phyloP scores from a whole-genome alignment of 163 green algal species.

The Botryococcus braunii region DNA sequence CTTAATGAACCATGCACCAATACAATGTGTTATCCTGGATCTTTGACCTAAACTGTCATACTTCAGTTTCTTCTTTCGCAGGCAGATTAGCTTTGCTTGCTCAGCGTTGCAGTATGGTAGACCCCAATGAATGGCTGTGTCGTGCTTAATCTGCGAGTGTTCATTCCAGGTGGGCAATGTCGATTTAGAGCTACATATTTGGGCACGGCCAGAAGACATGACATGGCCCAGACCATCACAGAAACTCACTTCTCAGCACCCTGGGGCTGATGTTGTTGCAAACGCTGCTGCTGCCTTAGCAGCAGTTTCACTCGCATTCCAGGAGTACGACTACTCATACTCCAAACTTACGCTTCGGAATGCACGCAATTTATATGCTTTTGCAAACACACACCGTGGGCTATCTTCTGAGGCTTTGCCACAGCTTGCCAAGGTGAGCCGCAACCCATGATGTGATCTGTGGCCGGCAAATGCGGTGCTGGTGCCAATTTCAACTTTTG shows the following conservation, averaged over 20 bases:
- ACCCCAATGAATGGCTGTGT: neutral
- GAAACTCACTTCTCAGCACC: neutral
- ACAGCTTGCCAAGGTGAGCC: slow-evolving; percentile 13
- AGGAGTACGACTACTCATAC: slow-evolving; percentile 13
- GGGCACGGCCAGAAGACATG: slow-evolving; percentile 37
- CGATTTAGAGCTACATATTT: slow-evolving; percentile 13
- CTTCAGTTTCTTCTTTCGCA: too few species aligned
- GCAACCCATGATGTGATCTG: neutral
- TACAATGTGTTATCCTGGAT: too few species aligned
- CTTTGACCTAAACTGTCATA: too few species aligned
- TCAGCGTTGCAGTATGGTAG: neutral
- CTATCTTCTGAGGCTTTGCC: slow-evolving; percentile 27
- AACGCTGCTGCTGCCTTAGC: slow-evolving; percentile 23
- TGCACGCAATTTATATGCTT: slow-evolving; percentile 24
- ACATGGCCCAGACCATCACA: neutral
- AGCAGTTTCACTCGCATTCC: slow-evolving; percentile 18
- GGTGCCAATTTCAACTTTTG: neutral
- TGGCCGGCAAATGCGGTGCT: neutral
- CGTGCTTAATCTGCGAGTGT: neutral
- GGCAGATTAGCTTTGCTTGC: too few species aligned
- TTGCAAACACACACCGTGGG: slow-evolving; percentile 24
- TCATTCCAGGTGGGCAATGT: slow-evolving; percentile 13
- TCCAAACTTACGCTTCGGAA: slow-evolving; percentile 14
- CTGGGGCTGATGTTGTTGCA: slow-evolving; percentile 26
- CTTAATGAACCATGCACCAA: too few species aligned